phyloP scores from a whole-genome alignment of 257 asterid genomes.

The Ilex aquifolium region DNA sequence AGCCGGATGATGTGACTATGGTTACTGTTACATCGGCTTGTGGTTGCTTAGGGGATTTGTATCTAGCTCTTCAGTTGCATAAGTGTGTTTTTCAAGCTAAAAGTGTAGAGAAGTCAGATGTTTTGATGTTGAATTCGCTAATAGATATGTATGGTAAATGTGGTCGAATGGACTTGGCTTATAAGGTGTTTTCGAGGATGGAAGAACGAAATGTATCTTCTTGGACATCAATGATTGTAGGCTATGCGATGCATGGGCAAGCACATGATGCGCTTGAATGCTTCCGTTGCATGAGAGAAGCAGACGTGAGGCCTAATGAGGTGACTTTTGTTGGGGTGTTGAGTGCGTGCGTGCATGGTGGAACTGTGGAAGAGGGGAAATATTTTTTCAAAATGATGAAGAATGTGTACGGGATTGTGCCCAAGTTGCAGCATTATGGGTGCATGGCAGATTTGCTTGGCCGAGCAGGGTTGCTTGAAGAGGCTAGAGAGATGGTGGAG shows the following conservation, averaged over 20 bases:
- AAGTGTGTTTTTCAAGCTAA: slow-evolving; percentile 57
- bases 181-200: slow-evolving; percentile 51
- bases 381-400: slow-evolving; percentile 61
- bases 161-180: slow-evolving; percentile 82
- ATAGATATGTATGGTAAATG: slow-evolving; percentile 88
- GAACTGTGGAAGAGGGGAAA: slow-evolving; percentile 70
- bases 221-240: slow-evolving; percentile 87
- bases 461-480: slow-evolving; percentile 66
- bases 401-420: slow-evolving; percentile 43
- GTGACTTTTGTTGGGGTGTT: slow-evolving; percentile 79
- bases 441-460: slow-evolving; percentile 92
- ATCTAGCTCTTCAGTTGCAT: slow-evolving; percentile 70
- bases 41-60: slow-evolving; percentile 66
- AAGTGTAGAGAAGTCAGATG: slow-evolving; percentile 32
- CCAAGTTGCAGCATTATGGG: slow-evolving; percentile 67
- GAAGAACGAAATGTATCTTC: slow-evolving; percentile 72
- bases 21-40: slow-evolving; percentile 75
- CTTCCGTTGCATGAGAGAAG: slow-evolving; percentile 53
- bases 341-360: slow-evolving; percentile 95
- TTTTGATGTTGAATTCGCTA: slow-evolving; percentile 72
- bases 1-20: slow-evolving; percentile 80
- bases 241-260: slow-evolving; percentile 73
- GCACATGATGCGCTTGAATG: slow-evolving; percentile 50
- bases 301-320: slow-evolving; percentile 55
- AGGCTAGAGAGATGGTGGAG: slow-evolving; percentile 67